These are phyloP conservation scores for Talaromyces sp. DNA, from an alignment of 2,329 filamentous ascomycete genomes.

Conservation along the genomic window DNA sequence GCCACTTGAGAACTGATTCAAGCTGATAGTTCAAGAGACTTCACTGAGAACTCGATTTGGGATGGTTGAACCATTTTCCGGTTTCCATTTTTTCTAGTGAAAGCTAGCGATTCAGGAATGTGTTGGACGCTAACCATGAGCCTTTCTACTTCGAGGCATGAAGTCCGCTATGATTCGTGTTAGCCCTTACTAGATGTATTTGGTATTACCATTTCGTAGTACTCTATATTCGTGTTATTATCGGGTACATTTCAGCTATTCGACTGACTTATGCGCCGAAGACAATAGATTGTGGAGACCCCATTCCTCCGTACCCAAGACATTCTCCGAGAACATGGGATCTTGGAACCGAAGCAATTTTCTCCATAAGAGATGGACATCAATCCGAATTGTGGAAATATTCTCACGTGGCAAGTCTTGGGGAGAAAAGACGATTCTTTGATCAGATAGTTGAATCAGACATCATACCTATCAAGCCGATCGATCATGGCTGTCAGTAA, in stretches of 20 bases:
- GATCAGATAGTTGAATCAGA: background rate
- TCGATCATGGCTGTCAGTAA: background rate
- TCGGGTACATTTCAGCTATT: background rate
- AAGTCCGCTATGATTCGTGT: constrained; percentile 7
- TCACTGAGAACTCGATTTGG: background rate
- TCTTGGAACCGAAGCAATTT: background rate
- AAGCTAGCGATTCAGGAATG: background rate
- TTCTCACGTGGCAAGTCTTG: constrained; percentile 2
- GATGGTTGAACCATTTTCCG: background rate
- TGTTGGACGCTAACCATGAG: background rate
- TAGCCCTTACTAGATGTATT: background rate
- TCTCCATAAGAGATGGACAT: background rate
- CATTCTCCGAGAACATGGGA: background rate
- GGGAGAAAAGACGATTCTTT: background rate
- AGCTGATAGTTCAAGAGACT: background rate
- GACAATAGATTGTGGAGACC: constrained; percentile 1
- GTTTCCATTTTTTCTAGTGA: background rate
- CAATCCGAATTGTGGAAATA: background rate
- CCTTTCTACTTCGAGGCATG: background rate
- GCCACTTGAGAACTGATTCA: background rate
- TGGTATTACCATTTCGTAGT: background rate
- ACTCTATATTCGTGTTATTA: background rate
- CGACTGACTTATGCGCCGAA: background rate
- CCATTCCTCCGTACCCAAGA: background rate
- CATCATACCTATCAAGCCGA: background rate